Evolutionary conservation across 2,329 filamentous ascomycete genomes (phyloP).

Genomic region (Cordyceps pruinosa): DNA sequence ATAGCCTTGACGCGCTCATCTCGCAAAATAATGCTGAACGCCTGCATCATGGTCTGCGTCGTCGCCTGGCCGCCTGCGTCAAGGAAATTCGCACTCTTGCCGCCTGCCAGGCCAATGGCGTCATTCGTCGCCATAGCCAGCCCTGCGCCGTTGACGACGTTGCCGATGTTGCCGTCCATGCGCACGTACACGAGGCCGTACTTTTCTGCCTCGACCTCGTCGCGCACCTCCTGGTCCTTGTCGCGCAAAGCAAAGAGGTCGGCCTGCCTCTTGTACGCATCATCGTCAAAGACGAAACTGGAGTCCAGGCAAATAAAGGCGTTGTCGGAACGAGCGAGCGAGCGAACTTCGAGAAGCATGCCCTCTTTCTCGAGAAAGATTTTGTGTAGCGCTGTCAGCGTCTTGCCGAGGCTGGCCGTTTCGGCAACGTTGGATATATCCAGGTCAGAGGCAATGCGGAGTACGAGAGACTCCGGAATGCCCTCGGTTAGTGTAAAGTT

Average conservation of each 20-base stretch:
- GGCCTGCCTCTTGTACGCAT: conserved; percentile 34
- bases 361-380: conserved; percentile 43
- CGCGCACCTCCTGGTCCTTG: conserved; percentile 23
- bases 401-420: conserved; percentile 14
- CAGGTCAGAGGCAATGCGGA: conserved; percentile 13
- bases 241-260: conserved; percentile 34
- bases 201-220: conserved; percentile 37
- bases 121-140: conserved; percentile 90
- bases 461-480: conserved; percentile 20
- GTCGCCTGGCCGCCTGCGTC: conserved; percentile 89
- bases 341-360: conserved; percentile 36
- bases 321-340: conserved; percentile 27
- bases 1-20: conserved; percentile 66
- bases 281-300: conserved; percentile 42
- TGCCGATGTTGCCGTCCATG: conserved; percentile 60
- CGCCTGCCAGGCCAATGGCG: conserved; percentile 61
- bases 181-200: conserved; percentile 76
- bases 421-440: background rate
- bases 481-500: conserved; percentile 22
- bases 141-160: conserved; percentile 81
- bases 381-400: conserved; percentile 20
- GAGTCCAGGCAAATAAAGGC: conserved; percentile 29
- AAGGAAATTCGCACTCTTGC: conserved; percentile 72
- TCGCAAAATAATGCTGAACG: conserved; percentile 65
- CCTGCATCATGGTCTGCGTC: conserved; percentile 67